Base-by-base conservation (phyloP, 352 stramenopile species). In the Phytophthora cactorum region DNA sequence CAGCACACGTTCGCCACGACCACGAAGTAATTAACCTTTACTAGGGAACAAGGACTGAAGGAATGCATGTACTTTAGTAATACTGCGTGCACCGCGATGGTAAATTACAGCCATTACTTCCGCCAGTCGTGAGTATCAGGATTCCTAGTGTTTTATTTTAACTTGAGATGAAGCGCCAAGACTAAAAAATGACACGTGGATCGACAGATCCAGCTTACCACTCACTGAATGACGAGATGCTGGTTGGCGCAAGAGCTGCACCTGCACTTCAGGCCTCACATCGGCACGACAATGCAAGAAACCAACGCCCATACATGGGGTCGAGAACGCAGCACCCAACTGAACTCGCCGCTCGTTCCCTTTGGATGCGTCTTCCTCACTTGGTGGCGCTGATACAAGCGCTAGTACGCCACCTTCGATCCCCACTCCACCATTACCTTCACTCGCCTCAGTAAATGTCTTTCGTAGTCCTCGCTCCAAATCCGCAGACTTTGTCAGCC, bases 251-350 rank as follows among this genome's bases (percentile, higher is more conserved):
- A 91, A 70, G 12, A 91, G 76, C 62, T 91, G 72, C 1, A 88
- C 72, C n/a, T 79, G 74, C 2, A 70, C 66, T 52, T 72, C 38
- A 49, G 64, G 46, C 36, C 60, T 53, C 0, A 43, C 53, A 7
- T 51, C 28, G 4, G 58, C 47, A 46, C 57, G 17, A 22, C 68
- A 77, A 28, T 77, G 72, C 38, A 81, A 51, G 52, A 82, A 85
- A 3, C 84, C 84, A 4, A 91, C 80, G 14, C 76, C 84, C 79
- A 92, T 92, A 43, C 82, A 83, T 1, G 80, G 77, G 11, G 84
- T 92, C 31, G 84, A 85, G 56, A 91, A 91, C 8, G 82, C 82
- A 15, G 59, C 79, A 15, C 79, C 80, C 3, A 92, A 52, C n/a
- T 89, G 72, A 15, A 89, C 66, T n/a, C 25, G 34, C 8, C 53